Evolutionary conservation across 192 early-diverging fungal genomes (phyloP).

Genomic region (Backusella psychrophila): DNA sequence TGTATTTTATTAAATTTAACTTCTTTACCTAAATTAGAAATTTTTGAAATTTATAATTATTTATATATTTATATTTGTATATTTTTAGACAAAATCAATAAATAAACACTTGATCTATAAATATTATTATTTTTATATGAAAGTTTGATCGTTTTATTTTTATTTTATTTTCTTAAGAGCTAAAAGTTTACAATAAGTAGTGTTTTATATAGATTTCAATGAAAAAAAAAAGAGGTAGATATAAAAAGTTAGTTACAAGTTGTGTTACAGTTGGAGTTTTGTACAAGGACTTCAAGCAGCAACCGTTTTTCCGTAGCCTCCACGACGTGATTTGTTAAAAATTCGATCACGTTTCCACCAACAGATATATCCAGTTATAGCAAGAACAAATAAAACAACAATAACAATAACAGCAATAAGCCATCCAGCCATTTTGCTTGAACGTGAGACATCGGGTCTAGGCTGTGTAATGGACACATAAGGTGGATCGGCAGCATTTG

Average conservation of each 20-base stretch:
- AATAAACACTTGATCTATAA: neutral
- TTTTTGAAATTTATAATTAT: neutral
- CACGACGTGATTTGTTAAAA: neutral
- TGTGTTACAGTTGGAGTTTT: neutral
- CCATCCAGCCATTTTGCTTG: constrained; percentile 41
- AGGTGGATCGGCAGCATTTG: constrained; percentile 36
- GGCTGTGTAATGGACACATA: constrained; percentile 45
- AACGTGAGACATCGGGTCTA: constrained; percentile 36
- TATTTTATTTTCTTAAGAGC: neutral
- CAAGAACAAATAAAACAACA: constrained; percentile 37
- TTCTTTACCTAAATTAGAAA: neutral
- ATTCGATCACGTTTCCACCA: constrained; percentile 23
- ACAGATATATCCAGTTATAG: neutral
- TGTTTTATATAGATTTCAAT: neutral
- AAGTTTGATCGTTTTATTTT: neutral
- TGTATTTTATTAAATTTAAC: neutral
- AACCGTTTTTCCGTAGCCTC: constrained; percentile 6
- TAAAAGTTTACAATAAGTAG: neutral
- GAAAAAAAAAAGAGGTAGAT: neutral
- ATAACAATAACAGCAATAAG: constrained; percentile 47
- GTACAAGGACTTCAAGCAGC: neutral
- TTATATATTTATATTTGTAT: neutral
- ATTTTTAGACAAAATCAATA: neutral
- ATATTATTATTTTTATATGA: neutral
- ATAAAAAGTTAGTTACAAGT: neutral